A percentile compares a stretch with the other conserved stretches of the same genome.
These are phyloP conservation scores for Exserohilum turcica DNA, from an alignment of 2,329 filamentous ascomycete genomes.

Conservation along the genomic window DNA sequence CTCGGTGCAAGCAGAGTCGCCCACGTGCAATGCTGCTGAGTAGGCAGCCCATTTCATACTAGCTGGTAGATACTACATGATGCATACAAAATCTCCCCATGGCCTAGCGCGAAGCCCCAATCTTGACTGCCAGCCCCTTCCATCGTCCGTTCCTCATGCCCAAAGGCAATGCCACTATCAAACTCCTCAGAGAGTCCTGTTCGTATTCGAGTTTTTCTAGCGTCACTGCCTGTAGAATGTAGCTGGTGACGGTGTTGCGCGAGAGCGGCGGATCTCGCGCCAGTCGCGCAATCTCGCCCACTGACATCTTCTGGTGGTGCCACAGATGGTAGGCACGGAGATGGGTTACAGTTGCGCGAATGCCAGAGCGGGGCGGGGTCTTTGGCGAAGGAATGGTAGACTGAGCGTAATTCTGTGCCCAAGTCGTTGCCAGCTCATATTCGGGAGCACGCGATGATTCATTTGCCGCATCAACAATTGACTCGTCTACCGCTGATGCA, in stretches of 20 bases:
- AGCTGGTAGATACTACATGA: not conserved
- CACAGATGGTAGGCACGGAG: constrained; percentile 45
- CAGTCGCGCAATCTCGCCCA: constrained; percentile 29
- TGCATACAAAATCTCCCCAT: not conserved
- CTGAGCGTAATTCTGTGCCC: constrained; percentile 37
- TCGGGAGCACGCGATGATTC: constrained; percentile 20
- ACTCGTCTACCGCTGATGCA: not conserved
- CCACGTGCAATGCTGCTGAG: not conserved
- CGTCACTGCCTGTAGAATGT: constrained; percentile 39
- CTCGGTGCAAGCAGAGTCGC: not conserved
- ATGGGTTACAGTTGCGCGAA: constrained; percentile 38
- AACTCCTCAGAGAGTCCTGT: constrained; percentile 22
- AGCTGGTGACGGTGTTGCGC: constrained; percentile 33
- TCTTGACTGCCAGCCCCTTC: constrained; percentile 29
- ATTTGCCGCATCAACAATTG: not conserved
- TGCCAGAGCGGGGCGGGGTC: constrained; percentile 23
- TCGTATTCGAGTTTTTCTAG: constrained; percentile 38
- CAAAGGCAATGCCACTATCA: constrained; percentile 30
- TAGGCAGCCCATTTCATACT: not conserved
- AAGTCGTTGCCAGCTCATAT: constrained; percentile 33
- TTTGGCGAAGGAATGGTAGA: constrained; percentile 35
- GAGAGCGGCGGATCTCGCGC: constrained; percentile 39
- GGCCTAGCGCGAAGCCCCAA: constrained; percentile 17
- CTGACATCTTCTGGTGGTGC: constrained; percentile 33
- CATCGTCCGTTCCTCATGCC: constrained; percentile 33